Percentiles rank a stretch among this genome's conserved stretches.
Evolutionary conservation across 2,329 filamentous ascomycete species (phyloP).

Genomic region (Clonostachys solani): DNA sequence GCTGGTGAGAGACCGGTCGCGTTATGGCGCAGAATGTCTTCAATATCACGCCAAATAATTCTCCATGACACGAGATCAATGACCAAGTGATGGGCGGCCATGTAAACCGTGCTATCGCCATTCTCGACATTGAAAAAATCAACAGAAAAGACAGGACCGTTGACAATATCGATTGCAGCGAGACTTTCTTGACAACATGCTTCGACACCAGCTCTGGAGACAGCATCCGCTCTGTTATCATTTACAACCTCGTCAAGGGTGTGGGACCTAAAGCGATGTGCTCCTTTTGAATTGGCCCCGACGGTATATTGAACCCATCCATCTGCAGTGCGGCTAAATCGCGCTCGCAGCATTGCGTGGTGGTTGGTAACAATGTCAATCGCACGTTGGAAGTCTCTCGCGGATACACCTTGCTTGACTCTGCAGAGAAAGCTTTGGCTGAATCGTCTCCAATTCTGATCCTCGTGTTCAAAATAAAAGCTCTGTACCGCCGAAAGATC

Average conservation of each 20-base stretch:
- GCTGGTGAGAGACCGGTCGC: too few relatives aligned
- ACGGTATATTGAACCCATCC: too few relatives aligned
- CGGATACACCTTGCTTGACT: too few relatives aligned
- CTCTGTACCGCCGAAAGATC: constrained; percentile 8
- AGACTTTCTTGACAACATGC: too few relatives aligned
- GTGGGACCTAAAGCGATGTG: too few relatives aligned
- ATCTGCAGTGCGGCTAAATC: too few relatives aligned
- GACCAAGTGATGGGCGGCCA: constrained; percentile 28
- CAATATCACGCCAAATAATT: constrained; percentile 34
- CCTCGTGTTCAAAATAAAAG: constrained; percentile 3
- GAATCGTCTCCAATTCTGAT: constrained; percentile 2
- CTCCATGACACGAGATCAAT: constrained; percentile 44
- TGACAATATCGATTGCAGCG: constrained; percentile 1
- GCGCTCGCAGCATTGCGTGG: constrained; percentile 9
- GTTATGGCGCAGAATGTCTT: too few relatives aligned
- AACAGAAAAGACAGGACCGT: constrained; percentile 8
- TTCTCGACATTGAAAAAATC: constrained; percentile 4
- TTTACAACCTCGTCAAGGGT: too few relatives aligned
- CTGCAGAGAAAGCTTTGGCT: constrained; percentile 11
- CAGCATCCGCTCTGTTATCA: too few relatives aligned
- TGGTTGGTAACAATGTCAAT: constrained; percentile 2
- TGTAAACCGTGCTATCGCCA: constrained; percentile 16
- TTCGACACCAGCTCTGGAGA: too few relatives aligned
- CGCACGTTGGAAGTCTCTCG: constrained; percentile 4
- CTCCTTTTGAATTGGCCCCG: too few relatives aligned